Evolutionary conservation across 352 stramenopile species (phyloP), one percentile per base, ranked within the genome.

Genomic region (Globisporangium uncinulatum): DNA sequence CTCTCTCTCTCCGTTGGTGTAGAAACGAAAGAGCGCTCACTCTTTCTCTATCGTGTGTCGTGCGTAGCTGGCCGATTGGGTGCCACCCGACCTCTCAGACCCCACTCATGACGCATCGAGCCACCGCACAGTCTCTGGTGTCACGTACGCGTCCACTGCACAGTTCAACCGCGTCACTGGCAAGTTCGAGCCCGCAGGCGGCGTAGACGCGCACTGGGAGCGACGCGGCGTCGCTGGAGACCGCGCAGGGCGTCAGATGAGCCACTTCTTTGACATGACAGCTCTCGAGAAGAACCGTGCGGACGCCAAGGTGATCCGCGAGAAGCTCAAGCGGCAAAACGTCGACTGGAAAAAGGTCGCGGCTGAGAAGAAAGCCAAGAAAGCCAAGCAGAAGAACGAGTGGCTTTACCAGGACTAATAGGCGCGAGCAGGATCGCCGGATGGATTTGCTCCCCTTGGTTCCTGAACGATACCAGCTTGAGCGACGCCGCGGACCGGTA

Each of bases 311-410:
- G 69, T 70, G 32, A 79, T 86, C 29, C 88, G 92, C 54, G 79
- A 93, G 57, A 70, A 87, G 52, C 77, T 94, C 48, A 92, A 93
- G 68, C 86, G 79, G 55, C 88, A 85, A 45, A 79, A 92, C 58
- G 84, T 93, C 55, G 76, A 95, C 66, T 95, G 86, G 86, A 92
- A 89, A 53, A 94, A 93, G 67, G 70, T 92, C 46, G 65, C 77
- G 13, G 77, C 76, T 1, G 81, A 92, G 60, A 95, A 95, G 66
- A 95, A 95, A 60, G 76, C 81, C 19, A 89, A 90, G 61, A 92
- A 92, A 53, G 71, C 81, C 29, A 92, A 92, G 66, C 74, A 87
- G 55, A 83, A 76, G 63, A 93, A 92, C 64, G 80, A 93, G 56
- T 94, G 85, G 85, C 74, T 94, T 50, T 94, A 77, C 61, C 75